Percentiles rank a stretch among this genome's conserved stretches.
Conservation (phyloP, 306 rosid species). For the Cotoneaster glaucophyllus region DNA sequence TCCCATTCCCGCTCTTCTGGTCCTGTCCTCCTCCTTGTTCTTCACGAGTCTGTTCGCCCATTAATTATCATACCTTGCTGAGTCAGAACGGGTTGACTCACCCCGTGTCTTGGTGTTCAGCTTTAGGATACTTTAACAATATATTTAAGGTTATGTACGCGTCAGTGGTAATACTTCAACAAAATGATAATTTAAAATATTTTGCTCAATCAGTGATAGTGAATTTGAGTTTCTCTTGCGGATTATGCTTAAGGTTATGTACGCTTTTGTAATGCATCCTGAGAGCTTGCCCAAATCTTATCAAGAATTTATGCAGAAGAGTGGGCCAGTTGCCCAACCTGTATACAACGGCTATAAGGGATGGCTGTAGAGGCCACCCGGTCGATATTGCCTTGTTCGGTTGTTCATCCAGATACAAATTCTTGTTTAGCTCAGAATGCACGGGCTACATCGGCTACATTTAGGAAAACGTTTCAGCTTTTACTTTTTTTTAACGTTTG, state of each 20-base stretch:
- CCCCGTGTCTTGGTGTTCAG: too few relatives aligned
- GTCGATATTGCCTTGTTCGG: constrained; percentile 68
- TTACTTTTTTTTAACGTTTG: constrained; percentile 93
- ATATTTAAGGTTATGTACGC: too few relatives aligned
- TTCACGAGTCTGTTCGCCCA: too few relatives aligned
- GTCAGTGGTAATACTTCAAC: too few relatives aligned
- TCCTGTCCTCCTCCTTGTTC: too few relatives aligned
- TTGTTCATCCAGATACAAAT: constrained; percentile 73
- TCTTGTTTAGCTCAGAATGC: constrained; percentile 74
- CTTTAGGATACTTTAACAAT: not conserved
- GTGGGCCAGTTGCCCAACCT: constrained; percentile 91
- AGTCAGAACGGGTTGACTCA: too few relatives aligned
- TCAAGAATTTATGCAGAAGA: constrained; percentile 70
- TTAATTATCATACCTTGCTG: too few relatives aligned
- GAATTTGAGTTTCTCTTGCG: not conserved
- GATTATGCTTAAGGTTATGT: constrained; percentile 68
- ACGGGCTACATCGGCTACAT: constrained; percentile 76
- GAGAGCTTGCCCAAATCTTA: constrained; percentile 94
- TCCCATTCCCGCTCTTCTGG: not conserved
- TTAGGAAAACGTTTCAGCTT: constrained; percentile 92
- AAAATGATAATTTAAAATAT: too few relatives aligned
- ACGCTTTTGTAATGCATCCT: constrained; percentile 95
- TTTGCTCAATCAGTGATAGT: too few relatives aligned
- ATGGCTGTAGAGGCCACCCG: constrained; percentile 29
- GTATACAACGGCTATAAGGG: constrained; percentile 66